Conservation (phyloP, 2,329 filamentous ascomycete genomes). For the Aspergillus novofumigatus region DNA sequence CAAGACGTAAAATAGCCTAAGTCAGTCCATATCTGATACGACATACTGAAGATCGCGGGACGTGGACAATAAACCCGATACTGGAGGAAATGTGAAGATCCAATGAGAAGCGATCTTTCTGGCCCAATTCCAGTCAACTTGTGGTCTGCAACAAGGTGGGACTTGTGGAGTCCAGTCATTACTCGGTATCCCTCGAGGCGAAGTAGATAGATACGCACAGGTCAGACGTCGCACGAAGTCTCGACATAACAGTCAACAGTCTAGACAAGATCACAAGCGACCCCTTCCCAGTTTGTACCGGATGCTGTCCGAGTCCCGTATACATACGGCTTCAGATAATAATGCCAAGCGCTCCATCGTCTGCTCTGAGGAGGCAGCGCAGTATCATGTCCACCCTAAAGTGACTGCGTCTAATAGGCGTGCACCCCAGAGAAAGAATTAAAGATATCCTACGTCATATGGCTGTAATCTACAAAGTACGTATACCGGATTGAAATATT, state of each 20-base stretch:
- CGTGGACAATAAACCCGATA: not conserved
- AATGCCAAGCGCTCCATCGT: not conserved
- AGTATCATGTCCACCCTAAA: not conserved
- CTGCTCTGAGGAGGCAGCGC: not conserved
- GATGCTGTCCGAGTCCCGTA: not conserved
- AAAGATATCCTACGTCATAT: not conserved
- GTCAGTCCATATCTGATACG: not conserved
- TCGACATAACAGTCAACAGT: not conserved
- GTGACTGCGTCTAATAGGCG: not conserved
- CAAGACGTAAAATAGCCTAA: slow-evolving; percentile 9
- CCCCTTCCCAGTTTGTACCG: not conserved
- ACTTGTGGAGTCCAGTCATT: not conserved
- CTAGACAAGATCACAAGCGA: no score
- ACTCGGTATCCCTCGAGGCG: not conserved
- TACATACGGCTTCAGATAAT: not conserved
- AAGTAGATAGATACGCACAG: no score
- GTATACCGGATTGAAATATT: not conserved
- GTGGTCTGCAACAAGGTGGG: not conserved
- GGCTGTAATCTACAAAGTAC: not conserved
- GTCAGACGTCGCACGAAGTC: no score
- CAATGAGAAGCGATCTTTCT: not conserved
- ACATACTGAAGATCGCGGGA: not conserved
- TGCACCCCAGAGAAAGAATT: no score
- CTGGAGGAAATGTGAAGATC: not conserved
- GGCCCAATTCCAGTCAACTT: no score